Evolutionary conservation across 192 early-diverging fungal species (phyloP).

Genomic region (Dissophora ornata): DNA sequence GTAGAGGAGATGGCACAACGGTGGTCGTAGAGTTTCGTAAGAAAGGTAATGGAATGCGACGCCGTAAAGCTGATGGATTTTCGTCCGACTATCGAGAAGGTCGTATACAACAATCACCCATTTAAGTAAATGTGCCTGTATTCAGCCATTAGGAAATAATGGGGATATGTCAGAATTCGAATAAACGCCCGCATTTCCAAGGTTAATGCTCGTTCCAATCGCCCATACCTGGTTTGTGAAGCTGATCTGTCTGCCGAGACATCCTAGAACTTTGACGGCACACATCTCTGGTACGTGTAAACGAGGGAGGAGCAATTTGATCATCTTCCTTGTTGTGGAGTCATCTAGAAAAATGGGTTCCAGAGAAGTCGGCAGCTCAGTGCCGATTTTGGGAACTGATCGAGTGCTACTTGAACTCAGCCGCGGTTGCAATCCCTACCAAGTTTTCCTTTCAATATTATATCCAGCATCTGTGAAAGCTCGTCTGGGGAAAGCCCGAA

Average conservation of each 20-base stretch:
- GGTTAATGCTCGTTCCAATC: too few relatives aligned
- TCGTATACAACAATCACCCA: slow-evolving; percentile 64
- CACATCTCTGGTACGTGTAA: slow-evolving; percentile 41
- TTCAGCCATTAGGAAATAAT: too few relatives aligned
- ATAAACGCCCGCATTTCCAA: too few relatives aligned
- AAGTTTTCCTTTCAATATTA: slow-evolving; percentile 41
- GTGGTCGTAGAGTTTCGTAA: slow-evolving; percentile 55
- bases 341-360: too few relatives aligned
- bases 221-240: slow-evolving; percentile 40
- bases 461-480: slow-evolving; percentile 37
- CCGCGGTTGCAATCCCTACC: too few relatives aligned
- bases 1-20: slow-evolving; percentile 61
- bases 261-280: slow-evolving; percentile 44
- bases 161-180: too few relatives aligned
- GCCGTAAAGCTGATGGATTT: slow-evolving; percentile 59
- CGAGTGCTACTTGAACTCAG: too few relatives aligned
- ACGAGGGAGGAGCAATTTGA: slow-evolving; percentile 56
- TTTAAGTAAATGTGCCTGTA: slow-evolving; percentile 53
- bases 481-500: slow-evolving; percentile 49
- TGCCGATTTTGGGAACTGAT: too few relatives aligned
- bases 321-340: slow-evolving; percentile 32
- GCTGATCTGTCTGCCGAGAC: slow-evolving; percentile 31
- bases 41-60: slow-evolving; percentile 64
- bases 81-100: slow-evolving; percentile 56
- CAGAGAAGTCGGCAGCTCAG: too few relatives aligned